Evolutionary conservation across 1,139 yeast genomes (phyloP).

Genomic region (Kluyveromyces sp.): DNA sequence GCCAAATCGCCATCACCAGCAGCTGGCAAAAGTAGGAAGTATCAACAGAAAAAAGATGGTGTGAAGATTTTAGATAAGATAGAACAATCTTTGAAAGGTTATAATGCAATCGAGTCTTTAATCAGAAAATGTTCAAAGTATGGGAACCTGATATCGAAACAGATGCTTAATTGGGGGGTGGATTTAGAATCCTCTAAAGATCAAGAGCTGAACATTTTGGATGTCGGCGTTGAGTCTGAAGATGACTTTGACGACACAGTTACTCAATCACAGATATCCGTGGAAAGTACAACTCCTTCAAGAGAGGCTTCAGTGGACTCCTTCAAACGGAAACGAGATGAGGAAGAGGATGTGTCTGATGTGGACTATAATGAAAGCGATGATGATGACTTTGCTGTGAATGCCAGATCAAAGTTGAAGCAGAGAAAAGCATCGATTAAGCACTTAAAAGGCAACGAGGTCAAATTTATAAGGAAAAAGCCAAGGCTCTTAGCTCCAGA

Average conservation of each 20-base stretch:
- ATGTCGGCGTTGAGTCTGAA: slow-evolving; percentile 31
- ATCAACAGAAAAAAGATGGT: slow-evolving; percentile 56
- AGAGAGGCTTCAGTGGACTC: slow-evolving; percentile 24
- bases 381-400: slow-evolving; percentile 14
- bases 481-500: slow-evolving; percentile 61
- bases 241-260: slow-evolving; percentile 22
- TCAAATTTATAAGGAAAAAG: slow-evolving; percentile 58
- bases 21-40: slow-evolving; percentile 33
- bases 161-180: slow-evolving; percentile 85
- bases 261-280: slow-evolving; percentile 14
- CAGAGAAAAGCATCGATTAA: slow-evolving; percentile 10
- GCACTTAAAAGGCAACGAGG: slow-evolving; percentile 19
- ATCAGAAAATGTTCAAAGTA: slow-evolving; percentile 76
- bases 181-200: slow-evolving; percentile 50
- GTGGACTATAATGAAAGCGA: slow-evolving; percentile 27
- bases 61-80: slow-evolving; percentile 69
- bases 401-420: slow-evolving; percentile 11
- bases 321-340: slow-evolving; percentile 16
- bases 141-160: slow-evolving; percentile 62
- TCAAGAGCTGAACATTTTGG: slow-evolving; percentile 31
- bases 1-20: slow-evolving; percentile 2
- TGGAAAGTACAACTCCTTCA: neutral
- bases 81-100: slow-evolving; percentile 68
- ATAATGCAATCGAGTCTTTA: slow-evolving; percentile 87
- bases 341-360: slow-evolving; percentile 31